These are phyloP conservation scores for Kodamaea kakaduensis DNA, from an alignment of 805 yeast species.

Conservation along the genomic window DNA sequence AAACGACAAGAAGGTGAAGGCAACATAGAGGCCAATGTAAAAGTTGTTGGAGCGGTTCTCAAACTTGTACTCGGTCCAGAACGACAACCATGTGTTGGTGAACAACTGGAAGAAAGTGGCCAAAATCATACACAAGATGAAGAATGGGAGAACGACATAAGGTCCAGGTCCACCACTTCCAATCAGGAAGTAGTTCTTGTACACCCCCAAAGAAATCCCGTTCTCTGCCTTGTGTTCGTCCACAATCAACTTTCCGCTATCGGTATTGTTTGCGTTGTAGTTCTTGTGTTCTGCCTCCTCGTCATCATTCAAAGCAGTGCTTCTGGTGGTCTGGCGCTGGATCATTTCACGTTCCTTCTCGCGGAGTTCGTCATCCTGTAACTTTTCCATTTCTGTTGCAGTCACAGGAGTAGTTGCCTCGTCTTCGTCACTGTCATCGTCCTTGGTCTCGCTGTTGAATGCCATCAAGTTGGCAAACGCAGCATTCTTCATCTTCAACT, in stretches of 20 bases:
- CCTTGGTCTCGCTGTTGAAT: slow-evolving; percentile 25
- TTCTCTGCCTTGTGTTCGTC: slow-evolving; percentile 21
- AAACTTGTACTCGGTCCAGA: slow-evolving; percentile 67
- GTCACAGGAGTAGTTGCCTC: slow-evolving; percentile 2
- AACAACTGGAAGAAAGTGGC: slow-evolving; percentile 53
- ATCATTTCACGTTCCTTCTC: slow-evolving; percentile 7
- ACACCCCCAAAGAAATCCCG: slow-evolving; percentile 27
- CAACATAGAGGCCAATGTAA: slow-evolving; percentile 71
- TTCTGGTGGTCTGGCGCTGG: slow-evolving; percentile 7
- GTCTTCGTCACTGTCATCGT: slow-evolving; percentile 12
- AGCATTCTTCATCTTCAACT: slow-evolving; percentile 40
- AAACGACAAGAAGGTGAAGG: slow-evolving; percentile 51
- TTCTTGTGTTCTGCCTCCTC: slow-evolving; percentile 8
- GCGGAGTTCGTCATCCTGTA: slow-evolving; percentile 4
- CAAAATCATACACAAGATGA: slow-evolving; percentile 20
- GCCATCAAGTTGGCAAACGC: slow-evolving; percentile 39
- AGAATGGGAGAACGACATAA: slow-evolving; percentile 1
- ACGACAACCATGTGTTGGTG: slow-evolving; percentile 76
- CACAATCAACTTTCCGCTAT: slow-evolving; percentile 10
- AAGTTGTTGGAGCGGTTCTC: slow-evolving; percentile 42
- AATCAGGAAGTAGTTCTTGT: slow-evolving; percentile 26
- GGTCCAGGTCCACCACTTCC: slow-evolving; percentile 13
- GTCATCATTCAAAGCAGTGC: slow-evolving; percentile 10
- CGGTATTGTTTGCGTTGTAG: slow-evolving; percentile 7
- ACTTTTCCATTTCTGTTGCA: slow-evolving; percentile 6